phyloP scores from a whole-genome alignment of 441 rosid species.

The Jatropha podagrica region DNA sequence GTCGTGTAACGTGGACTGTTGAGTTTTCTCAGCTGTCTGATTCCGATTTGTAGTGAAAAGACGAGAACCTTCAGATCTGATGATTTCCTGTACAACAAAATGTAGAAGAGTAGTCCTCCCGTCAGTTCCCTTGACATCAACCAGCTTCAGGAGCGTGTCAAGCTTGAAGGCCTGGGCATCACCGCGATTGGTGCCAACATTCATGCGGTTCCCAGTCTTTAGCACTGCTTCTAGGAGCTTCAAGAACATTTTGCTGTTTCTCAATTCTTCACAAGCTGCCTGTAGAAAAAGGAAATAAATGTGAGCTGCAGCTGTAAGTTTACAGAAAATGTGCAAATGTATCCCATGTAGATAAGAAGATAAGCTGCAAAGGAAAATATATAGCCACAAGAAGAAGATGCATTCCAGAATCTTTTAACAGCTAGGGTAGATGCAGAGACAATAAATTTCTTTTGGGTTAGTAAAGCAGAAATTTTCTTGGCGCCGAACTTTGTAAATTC shows the following conservation, averaged over 20 bases:
- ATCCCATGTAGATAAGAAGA: background rate
- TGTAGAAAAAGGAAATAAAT: constrained; percentile 26
- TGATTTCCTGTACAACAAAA: constrained; percentile 91
- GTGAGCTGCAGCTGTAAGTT: constrained; percentile 18
- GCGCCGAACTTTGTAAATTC: background rate
- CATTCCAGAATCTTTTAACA: background rate
- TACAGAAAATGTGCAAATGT: background rate
- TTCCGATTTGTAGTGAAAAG: constrained; percentile 37
- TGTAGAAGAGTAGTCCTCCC: constrained; percentile 83
- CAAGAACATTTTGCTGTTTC: constrained; percentile 70
- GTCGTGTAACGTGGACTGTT: constrained; percentile 43
- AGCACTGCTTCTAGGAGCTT: constrained; percentile 90
- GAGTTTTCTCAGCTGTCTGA: constrained; percentile 32
- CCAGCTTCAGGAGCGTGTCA: constrained; percentile 77
- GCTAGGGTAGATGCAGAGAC: background rate
- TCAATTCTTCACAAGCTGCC: constrained; percentile 73
- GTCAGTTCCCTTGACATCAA: constrained; percentile 77
- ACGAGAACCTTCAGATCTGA: constrained; percentile 66
- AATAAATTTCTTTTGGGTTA: background rate
- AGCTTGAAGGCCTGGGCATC: constrained; percentile 92
- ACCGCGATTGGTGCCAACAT: constrained; percentile 81
- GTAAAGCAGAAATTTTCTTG: background rate
- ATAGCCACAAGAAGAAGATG: background rate
- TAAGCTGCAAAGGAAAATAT: background rate
- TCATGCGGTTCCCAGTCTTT: constrained; percentile 85